Conservation (phyloP, 2,329 filamentous ascomycete genomes). For the Beauveria varroae region DNA sequence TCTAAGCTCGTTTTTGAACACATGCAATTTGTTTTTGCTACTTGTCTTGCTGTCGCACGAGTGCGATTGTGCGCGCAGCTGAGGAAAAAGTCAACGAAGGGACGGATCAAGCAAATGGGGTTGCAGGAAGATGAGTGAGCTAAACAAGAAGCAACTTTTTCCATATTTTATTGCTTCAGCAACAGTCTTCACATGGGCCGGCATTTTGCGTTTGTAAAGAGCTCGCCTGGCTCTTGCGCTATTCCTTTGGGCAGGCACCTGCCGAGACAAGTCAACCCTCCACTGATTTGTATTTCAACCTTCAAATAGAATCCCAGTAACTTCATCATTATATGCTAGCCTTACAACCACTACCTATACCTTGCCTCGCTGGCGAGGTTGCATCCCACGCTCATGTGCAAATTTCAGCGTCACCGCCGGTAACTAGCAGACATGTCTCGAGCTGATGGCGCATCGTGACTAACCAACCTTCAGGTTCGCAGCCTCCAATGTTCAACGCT, state of each 20-base stretch:
- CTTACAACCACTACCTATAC: background rate
- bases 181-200: too few species aligned
- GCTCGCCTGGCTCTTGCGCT: background rate
- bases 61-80: too few species aligned
- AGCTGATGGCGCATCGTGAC: background rate
- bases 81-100: too few species aligned
- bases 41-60: too few species aligned
- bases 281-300: background rate
- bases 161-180: too few species aligned
- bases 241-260: background rate
- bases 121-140: too few species aligned
- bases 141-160: too few species aligned
- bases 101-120: too few species aligned
- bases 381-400: background rate
- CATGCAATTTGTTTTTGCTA: too few species aligned
- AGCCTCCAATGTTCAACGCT: background rate
- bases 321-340: background rate
- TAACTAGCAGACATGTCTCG: background rate
- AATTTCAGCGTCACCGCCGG: background rate
- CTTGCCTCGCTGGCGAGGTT: constrained; percentile 2
- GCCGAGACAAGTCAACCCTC: background rate
- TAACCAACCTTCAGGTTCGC: background rate
- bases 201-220: background rate
- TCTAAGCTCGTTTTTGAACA: too few species aligned
- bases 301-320: background rate